Conservation (phyloP, 164 flowering plant species). For the Berberis vulgaris region DNA sequence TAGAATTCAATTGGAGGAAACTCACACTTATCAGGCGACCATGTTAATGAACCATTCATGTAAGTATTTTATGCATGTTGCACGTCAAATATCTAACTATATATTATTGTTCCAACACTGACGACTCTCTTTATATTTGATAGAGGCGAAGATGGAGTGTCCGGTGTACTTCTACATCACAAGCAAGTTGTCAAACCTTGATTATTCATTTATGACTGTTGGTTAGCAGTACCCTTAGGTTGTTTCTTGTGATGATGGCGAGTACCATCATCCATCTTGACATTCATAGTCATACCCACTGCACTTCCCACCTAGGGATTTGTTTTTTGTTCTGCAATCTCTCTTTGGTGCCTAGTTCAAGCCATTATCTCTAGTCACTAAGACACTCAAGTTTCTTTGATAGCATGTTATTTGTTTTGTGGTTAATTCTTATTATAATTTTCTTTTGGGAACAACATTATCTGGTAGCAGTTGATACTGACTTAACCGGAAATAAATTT, state of each 20-base stretch:
- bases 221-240: constrained; percentile 44
- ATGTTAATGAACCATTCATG: constrained; percentile 86
- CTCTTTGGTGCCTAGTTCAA: too few species aligned
- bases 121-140: constrained; percentile 9
- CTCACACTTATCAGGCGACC: constrained; percentile 79
- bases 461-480: neutral
- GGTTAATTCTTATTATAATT: neutral
- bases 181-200: constrained; percentile 75
- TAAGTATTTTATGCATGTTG: constrained; percentile 25
- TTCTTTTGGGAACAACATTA: neutral
- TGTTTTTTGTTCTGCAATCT: too few species aligned
- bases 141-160: constrained; percentile 86
- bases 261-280: constrained; percentile 1
- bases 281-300: neutral
- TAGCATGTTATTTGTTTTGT: too few species aligned
- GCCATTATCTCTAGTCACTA: too few species aligned
- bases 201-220: constrained; percentile 40
- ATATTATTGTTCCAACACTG: constrained; percentile 1
- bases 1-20: constrained; percentile 91
- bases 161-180: constrained; percentile 97
- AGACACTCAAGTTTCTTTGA: too few species aligned
- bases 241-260: constrained; percentile 20
- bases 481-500: constrained; percentile 9
- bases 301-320: neutral
- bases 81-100: neutral